A percentile compares a stretch with the other conserved stretches of the same genome.
These are phyloP conservation scores for Phlebiopsis gigantea DNA, from an alignment of 768 basidiomycete genomes.

Conservation along the genomic window DNA sequence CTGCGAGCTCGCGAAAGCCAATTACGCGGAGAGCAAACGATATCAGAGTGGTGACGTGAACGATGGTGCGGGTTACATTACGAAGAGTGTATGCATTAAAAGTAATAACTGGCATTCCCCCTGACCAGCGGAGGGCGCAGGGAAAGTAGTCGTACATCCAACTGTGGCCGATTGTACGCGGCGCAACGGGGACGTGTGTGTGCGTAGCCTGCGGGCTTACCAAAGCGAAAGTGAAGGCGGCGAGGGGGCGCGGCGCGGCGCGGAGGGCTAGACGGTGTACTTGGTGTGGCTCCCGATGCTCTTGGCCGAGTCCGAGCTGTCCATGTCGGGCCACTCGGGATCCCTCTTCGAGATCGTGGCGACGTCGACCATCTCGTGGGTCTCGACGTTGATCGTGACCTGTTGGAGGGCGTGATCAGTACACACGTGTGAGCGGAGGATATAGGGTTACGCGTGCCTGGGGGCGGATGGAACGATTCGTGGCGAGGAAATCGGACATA, in stretches of 20 bases:
- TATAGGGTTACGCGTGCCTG: neutral
- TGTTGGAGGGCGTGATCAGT: neutral
- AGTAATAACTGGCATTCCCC: neutral
- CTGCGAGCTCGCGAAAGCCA: no score
- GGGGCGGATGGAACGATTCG: slow-evolving; percentile 5
- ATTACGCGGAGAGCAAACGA: no score
- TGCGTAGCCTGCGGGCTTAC: no score
- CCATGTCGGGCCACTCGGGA: slow-evolving; percentile 8
- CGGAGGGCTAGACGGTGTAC: neutral
- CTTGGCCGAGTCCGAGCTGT: neutral
- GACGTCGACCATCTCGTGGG: slow-evolving; percentile 14
- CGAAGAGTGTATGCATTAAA: neutral
- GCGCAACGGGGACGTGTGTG: no score
- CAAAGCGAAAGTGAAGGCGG: no score
- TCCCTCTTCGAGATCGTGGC: slow-evolving; percentile 4
- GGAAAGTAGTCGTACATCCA: slow-evolving; percentile 4
- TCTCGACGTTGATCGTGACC: slow-evolving; percentile 13
- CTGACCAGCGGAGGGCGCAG: slow-evolving; percentile 3
- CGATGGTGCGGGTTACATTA: slow-evolving; percentile 3
- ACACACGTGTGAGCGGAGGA: neutral
- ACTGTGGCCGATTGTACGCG: neutral
- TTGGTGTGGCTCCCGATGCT: neutral
- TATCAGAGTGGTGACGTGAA: no score
- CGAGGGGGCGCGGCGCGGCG: neutral
- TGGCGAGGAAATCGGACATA: slow-evolving; percentile 4